phyloP scores from a whole-genome alignment of 2,329 filamentous ascomycete genomes.

The Xylariaceae sp. region DNA sequence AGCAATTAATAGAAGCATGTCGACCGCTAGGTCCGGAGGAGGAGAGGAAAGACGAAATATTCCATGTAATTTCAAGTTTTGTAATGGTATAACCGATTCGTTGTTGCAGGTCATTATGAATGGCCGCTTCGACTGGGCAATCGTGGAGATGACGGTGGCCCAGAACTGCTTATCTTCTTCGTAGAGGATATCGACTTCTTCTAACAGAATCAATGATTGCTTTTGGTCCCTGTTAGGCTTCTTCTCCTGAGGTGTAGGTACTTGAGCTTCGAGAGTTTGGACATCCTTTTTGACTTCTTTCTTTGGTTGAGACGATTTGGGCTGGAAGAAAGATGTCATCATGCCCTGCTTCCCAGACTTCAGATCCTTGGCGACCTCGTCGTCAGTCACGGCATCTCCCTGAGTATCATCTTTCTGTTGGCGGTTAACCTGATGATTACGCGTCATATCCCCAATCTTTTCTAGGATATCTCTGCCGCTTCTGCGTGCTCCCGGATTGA shows the following conservation, averaged over 20 bases:
- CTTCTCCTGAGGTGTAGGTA: constrained; percentile 37
- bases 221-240: constrained; percentile 68
- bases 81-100: constrained; percentile 78
- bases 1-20: constrained; percentile 82
- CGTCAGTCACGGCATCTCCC: constrained; percentile 45
- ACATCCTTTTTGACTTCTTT: constrained; percentile 42
- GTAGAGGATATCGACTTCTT: constrained; percentile 92
- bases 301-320: constrained; percentile 46
- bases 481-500: constrained; percentile 82
- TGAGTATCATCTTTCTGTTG: constrained; percentile 46
- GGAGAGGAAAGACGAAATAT: constrained; percentile 79
- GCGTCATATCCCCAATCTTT: constrained; percentile 94
- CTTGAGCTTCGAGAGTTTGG: constrained; percentile 9
- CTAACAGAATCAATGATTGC: constrained; percentile 91
- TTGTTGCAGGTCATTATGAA: constrained; percentile 97
- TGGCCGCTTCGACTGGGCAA: constrained; percentile 84
- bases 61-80: constrained; percentile 79
- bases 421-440: constrained; percentile 82
- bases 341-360: constrained; percentile 77
- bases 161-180: constrained; percentile 97
- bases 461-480: constrained; percentile 91
- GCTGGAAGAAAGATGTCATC: constrained; percentile 82
- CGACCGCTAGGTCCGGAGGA: constrained; percentile 71
- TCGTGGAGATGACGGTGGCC: constrained; percentile 78
- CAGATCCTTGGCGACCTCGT: constrained; percentile 62